Conservation (phyloP, 306 rosid species). For the Astragalus glycyphyllos region DNA sequence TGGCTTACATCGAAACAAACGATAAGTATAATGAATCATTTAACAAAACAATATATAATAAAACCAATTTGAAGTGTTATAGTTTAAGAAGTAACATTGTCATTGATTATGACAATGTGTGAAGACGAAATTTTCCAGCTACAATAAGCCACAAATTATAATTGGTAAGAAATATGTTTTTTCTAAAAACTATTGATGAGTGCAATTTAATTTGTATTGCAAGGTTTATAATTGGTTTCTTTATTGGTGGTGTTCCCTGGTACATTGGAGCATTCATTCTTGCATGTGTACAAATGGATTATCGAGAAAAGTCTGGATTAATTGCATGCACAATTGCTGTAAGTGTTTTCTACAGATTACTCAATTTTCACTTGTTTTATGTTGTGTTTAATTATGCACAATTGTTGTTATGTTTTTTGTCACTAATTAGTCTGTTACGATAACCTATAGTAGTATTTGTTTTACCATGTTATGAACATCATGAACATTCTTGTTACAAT, state of each 20-base stretch:
- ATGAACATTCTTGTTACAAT: no score
- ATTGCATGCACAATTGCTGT: conserved; percentile 82
- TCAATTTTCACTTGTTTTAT: not conserved
- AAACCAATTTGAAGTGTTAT: conserved; percentile 1
- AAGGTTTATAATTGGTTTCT: conserved; percentile 81
- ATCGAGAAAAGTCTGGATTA: conserved; percentile 83
- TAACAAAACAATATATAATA: not conserved
- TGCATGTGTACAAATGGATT: conserved; percentile 68
- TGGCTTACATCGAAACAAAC: not conserved
- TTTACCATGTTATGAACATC: no score
- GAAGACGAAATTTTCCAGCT: not conserved
- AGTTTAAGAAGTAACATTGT: not conserved
- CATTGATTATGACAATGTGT: not conserved
- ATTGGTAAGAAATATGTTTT: not conserved
- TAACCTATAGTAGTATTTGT: no score
- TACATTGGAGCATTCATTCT: conserved; percentile 69
- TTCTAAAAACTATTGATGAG: not conserved
- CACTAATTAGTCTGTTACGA: no score
- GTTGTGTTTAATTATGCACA: conserved; percentile 20
- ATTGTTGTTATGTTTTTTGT: no score
- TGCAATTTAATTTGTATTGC: conserved; percentile 18
- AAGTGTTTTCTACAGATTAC: conserved; percentile 48
- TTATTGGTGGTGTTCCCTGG: conserved; percentile 87
- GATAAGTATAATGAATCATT: not conserved
- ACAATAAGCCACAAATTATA: not conserved